Conservation (phyloP, 192 early-diverging fungal genomes). For the Rhizophagus clarus region DNA sequence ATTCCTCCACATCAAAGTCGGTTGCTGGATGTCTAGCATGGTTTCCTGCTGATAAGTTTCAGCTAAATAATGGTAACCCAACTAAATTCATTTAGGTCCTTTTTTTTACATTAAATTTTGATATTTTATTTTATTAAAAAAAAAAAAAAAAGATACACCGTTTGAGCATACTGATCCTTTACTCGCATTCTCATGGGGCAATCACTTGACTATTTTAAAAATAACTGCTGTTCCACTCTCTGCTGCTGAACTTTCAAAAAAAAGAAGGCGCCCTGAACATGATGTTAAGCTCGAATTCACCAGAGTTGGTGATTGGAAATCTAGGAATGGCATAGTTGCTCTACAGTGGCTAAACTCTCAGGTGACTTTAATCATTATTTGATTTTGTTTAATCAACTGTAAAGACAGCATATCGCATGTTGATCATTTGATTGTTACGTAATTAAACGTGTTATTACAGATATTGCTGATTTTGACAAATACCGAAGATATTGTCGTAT, state of each 20-base stretch:
- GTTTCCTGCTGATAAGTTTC: constrained; percentile 54
- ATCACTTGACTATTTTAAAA: constrained; percentile 52
- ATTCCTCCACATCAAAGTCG: constrained; percentile 32
- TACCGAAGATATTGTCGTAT: constrained; percentile 60
- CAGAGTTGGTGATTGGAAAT: constrained; percentile 55
- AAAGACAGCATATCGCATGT: background rate
- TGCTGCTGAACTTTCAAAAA: constrained; percentile 4
- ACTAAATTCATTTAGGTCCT: background rate
- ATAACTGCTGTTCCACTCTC: constrained; percentile 36
- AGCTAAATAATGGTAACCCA: constrained; percentile 36
- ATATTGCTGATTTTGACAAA: constrained; percentile 58
- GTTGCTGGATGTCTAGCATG: constrained; percentile 59
- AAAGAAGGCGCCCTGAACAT: constrained; percentile 30
- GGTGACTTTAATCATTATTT: constrained; percentile 33
- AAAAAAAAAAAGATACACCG: constrained; percentile 33
- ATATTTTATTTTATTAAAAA: background rate
- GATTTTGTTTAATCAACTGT: background rate
- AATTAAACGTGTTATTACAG: constrained; percentile 32
- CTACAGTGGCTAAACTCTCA: constrained; percentile 63
- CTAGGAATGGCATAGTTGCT: constrained; percentile 56
- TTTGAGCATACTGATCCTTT: constrained; percentile 47
- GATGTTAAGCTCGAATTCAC: constrained; percentile 48
- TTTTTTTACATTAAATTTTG: constrained; percentile 19
- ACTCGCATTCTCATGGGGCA: constrained; percentile 61
- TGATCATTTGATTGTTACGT: background rate